phyloP scores from a whole-genome alignment of 2,329 filamentous ascomycete species.

The Myriangium duriaei region DNA sequence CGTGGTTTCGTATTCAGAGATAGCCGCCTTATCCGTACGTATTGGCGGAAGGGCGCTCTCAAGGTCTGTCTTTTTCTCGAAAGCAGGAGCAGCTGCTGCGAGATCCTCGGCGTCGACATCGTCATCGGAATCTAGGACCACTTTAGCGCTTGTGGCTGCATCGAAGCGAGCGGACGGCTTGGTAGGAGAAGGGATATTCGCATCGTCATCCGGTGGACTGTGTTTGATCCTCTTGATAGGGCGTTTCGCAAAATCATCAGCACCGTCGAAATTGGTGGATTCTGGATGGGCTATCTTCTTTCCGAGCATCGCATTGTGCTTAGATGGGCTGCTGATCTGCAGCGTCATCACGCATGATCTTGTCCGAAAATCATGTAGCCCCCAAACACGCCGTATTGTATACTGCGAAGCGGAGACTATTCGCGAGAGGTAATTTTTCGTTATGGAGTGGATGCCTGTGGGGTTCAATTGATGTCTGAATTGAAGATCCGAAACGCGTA shows the following conservation, averaged over 20 bases:
- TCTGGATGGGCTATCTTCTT: conserved; percentile 30
- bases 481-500: no score
- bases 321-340: conserved; percentile 28
- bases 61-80: conserved; percentile 46
- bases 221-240: conserved; percentile 31
- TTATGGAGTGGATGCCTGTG: no score
- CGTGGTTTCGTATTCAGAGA: conserved; percentile 66
- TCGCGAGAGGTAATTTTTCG: no score
- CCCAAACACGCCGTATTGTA: no score
- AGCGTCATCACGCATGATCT: no score
- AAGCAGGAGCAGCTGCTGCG: conserved; percentile 8
- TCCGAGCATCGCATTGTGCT: conserved; percentile 38
- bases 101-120: conserved; percentile 20
- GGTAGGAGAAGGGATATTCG: conserved; percentile 10
- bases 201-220: conserved; percentile 14
- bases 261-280: conserved; percentile 31
- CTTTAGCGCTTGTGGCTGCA: conserved; percentile 11
- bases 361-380: no score
- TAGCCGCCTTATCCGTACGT: conserved; percentile 55
- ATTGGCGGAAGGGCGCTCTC: conserved; percentile 60
- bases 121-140: conserved; percentile 21
- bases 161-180: conserved; percentile 12
- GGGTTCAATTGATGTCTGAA: no score
- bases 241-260: conserved; percentile 23
- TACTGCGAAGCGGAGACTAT: no score